Evolutionary conservation across 2,329 filamentous ascomycete genomes (phyloP).

Genomic region (Curvularia lunata): DNA sequence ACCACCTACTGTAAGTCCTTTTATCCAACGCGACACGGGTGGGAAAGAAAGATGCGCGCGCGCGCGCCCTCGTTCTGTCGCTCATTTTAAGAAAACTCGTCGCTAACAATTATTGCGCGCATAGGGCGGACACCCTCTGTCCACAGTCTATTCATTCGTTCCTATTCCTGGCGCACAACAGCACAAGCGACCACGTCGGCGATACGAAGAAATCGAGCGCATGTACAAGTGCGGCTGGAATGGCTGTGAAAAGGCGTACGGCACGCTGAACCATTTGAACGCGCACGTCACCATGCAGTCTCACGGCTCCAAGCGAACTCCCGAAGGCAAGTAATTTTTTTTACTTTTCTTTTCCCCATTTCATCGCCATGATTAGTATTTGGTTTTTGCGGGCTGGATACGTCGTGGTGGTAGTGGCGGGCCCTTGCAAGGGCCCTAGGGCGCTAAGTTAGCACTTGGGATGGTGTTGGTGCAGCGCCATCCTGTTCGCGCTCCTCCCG

Average conservation of each 20-base stretch:
- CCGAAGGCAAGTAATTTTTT: constrained; percentile 76
- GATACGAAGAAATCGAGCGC: constrained; percentile 98
- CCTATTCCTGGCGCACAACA: constrained; percentile 96
- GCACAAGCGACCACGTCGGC: constrained; percentile 89
- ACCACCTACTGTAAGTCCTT: constrained; percentile 65
- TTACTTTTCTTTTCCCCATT: constrained; percentile 2
- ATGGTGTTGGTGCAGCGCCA: constrained; percentile 56
- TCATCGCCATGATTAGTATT: too few relatives aligned
- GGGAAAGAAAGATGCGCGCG: too few relatives aligned
- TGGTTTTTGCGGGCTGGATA: neutral
- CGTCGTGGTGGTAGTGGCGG: constrained; percentile 3
- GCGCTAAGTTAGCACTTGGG: constrained; percentile 44
- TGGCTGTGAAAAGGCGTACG: constrained; percentile 97
- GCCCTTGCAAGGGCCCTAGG: constrained; percentile 34
- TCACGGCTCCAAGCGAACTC: constrained; percentile 91
- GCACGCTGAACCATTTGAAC: constrained; percentile 95
- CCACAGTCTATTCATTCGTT: constrained; percentile 96
- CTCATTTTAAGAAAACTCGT: neutral
- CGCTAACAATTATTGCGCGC: constrained; percentile 18
- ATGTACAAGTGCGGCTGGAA: constrained; percentile 99
- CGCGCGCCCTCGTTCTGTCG: too few relatives aligned
- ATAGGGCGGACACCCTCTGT: constrained; percentile 60
- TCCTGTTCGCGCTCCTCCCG: constrained; percentile 61
- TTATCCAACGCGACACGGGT: too few relatives aligned
- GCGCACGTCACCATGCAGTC: constrained; percentile 99